These are phyloP conservation scores for Vanrija sp. DNA, from an alignment of 1,284 basidiomycete species.

Conservation along the genomic window DNA sequence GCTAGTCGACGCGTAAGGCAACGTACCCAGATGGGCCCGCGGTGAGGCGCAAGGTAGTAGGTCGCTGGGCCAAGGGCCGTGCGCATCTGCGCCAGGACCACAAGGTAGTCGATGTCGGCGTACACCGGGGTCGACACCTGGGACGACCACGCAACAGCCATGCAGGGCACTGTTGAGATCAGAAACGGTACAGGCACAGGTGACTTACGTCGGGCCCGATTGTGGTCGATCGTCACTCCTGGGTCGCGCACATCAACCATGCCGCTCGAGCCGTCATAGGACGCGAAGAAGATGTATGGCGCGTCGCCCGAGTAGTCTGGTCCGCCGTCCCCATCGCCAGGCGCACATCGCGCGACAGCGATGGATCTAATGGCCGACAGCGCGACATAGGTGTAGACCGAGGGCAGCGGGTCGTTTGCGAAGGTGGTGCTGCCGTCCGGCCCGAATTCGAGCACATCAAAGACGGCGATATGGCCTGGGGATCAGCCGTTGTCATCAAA, in stretches of 20 bases:
- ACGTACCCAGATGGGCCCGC: constrained; percentile 73
- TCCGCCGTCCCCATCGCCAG: constrained; percentile 15
- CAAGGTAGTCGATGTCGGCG: constrained; percentile 39
- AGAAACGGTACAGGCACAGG: background rate
- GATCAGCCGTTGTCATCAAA: background rate
- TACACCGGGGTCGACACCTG: constrained; percentile 32
- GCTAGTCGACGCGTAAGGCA: background rate
- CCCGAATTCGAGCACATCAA: constrained; percentile 59
- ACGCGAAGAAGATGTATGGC: constrained; percentile 22
- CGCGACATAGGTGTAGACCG: constrained; percentile 24
- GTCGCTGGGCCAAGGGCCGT: constrained; percentile 3
- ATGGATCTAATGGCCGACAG: constrained; percentile 27
- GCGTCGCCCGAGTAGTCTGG: constrained; percentile 28
- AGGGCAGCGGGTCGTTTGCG: constrained; percentile 18
- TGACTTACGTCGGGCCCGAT: constrained; percentile 29
- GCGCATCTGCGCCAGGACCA: constrained; percentile 30
- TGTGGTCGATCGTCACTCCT: constrained; percentile 17
- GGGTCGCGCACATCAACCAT: constrained; percentile 39
- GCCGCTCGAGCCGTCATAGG: constrained; percentile 30
- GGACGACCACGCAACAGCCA: constrained; percentile 31
- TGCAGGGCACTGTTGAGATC: constrained; percentile 27
- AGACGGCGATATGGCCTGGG: constrained; percentile 69
- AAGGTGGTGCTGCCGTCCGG: constrained; percentile 8
- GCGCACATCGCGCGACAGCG: constrained; percentile 25
- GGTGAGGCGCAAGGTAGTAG: constrained; percentile 24